These are phyloP conservation scores for Xylogone sp. DNA, from an alignment of 2,329 filamentous ascomycete species.

Conservation along the genomic window DNA sequence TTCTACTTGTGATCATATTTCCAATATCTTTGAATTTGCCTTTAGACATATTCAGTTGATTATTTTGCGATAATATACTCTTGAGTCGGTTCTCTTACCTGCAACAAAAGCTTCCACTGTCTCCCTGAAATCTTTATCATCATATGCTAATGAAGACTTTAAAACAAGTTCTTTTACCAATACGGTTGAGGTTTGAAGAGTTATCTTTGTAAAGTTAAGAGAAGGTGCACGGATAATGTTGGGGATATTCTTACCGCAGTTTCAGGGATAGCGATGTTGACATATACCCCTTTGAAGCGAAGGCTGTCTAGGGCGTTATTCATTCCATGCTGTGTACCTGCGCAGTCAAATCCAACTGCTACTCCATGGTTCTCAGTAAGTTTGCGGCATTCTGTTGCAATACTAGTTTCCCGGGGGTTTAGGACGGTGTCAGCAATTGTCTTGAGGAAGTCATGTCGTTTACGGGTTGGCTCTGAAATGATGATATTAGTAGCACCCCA, in stretches of 20 bases:
- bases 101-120: conserved; percentile 3
- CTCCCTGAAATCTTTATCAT: conserved; percentile 6
- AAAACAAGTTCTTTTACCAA: conserved; percentile 4
- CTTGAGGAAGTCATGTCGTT: neutral
- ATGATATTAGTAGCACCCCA: conserved; percentile 1
- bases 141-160: conserved; percentile 3
- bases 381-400: conserved; percentile 1
- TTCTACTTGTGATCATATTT: conserved; percentile 3
- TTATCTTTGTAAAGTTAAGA: neutral
- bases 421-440: conserved; percentile 2
- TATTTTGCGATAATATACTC: too few species aligned
- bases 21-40: neutral
- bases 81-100: neutral
- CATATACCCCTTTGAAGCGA: conserved; percentile 2
- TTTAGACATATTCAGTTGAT: neutral
- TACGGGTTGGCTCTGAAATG: conserved; percentile 1
- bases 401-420: neutral
- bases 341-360: conserved; percentile 4
- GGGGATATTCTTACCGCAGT: neutral
- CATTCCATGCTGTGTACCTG: neutral
- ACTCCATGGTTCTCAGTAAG: conserved; percentile 1
- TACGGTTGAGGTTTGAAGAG: neutral
- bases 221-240: neutral
- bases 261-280: conserved; percentile 5
- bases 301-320: conserved; percentile 4